Base-by-base conservation (phyloP, 257 asterid species). In the Craterostigma plantagineum region DNA sequence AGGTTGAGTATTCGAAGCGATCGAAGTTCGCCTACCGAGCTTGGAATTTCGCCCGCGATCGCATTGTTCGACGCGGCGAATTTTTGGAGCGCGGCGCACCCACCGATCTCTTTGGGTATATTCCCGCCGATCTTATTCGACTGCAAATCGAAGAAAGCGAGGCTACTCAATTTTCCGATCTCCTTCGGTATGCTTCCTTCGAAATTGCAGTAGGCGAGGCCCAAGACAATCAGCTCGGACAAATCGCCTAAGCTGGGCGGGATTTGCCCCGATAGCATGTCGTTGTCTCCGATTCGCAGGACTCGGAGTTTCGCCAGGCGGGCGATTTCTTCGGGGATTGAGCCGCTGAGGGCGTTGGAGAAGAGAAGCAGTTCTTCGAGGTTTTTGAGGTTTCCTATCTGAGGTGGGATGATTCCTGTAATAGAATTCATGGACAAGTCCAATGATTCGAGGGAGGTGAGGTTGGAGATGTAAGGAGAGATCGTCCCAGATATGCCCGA, bases 211-310 rank as follows among this genome's bases (percentile, higher is more conserved):
- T 67, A 71, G 45, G 87, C 66, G 62, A 86, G 66, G 16, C 81
- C 94, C 64, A 86, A 48, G 8, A 58, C 69, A 49, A 56, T 60
- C 59, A 86, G 8, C 57, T 78, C 91, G 0, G 75, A 45, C 58
- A 86, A 51, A 58, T 56, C 59, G 8, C 97, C 93, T 17, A 86
- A 52, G 35, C 40, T 33, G 0, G 75, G 64, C 4, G 42, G 8
- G 27, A 76, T 12, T 50, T 63, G 59, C 5, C 97, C 97, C 2
- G 74, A 43, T 14, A 86, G 63, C 59, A 67, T 48, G 33, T n/a
- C n/a, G n/a, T 81, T 86, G 46, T 82, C 83, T 55, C 97, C 94
- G 12, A 86, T 58, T 53, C 91, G 58, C 55, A 86, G 77, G 7
- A 81, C 72, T 65, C 71, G 70, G 55, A 86, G 35, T 63, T 67